These are phyloP conservation scores for Cymbidium sinense DNA, from an alignment of 106 monocot genomes.

Conservation along the genomic window DNA sequence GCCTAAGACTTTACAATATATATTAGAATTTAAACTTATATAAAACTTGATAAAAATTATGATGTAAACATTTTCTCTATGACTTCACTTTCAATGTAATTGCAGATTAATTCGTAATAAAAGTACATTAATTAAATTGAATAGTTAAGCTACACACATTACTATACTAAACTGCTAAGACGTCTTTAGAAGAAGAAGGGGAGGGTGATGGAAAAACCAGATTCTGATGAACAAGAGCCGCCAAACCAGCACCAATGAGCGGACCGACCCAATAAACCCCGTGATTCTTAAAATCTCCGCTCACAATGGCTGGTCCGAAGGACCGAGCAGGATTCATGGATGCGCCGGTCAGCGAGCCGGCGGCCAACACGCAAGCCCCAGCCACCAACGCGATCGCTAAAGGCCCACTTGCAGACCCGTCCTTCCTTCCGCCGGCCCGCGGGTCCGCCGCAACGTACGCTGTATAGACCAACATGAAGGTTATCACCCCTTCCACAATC, in stretches of 20 bases:
- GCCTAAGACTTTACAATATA: too few relatives aligned
- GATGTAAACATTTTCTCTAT: too few relatives aligned
- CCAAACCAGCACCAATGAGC: conserved; percentile 44
- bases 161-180: neutral
- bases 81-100: too few relatives aligned
- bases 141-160: too few relatives aligned
- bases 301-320: conserved; percentile 56
- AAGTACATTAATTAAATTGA: too few relatives aligned
- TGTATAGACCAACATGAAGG: conserved; percentile 61
- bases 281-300: conserved; percentile 64
- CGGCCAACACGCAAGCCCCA: conserved; percentile 40
- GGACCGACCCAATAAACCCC: conserved; percentile 73
- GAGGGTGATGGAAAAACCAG: conserved; percentile 28
- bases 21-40: too few relatives aligned
- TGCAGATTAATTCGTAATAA: too few relatives aligned
- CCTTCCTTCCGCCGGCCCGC: conserved; percentile 7
- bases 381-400: conserved; percentile 41
- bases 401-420: conserved; percentile 15
- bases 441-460: conserved; percentile 43
- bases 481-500: conserved; percentile 35
- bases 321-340: conserved; percentile 81
- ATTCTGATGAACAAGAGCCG: conserved; percentile 46
- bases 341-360: conserved; percentile 61
- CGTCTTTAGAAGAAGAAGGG: neutral
- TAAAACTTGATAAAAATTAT: too few relatives aligned